Evolutionary conservation across 306 rosid genomes (phyloP).

Genomic region (Ammopiptanthus mongolicus): DNA sequence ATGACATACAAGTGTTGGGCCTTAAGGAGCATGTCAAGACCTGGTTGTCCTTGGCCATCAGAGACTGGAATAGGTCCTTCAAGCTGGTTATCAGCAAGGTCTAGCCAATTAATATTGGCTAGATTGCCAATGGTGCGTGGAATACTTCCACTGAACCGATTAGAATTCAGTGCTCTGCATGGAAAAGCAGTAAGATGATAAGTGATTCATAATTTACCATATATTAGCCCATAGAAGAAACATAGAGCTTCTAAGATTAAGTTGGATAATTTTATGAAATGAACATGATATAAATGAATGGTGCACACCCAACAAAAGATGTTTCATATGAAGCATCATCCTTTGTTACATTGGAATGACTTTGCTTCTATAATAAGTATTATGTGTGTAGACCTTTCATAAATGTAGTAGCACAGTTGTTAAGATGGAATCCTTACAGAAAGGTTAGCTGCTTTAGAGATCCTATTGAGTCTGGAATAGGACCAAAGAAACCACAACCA

Average conservation of each 20-base stretch:
- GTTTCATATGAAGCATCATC: not conserved
- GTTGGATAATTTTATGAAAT: not conserved
- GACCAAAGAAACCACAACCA: slow-evolving; percentile 61
- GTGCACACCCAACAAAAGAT: not conserved
- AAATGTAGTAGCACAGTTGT: not conserved
- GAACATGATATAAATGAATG: not conserved
- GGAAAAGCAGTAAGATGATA: not conserved
- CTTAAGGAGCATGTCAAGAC: slow-evolving; percentile 40
- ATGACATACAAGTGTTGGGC: slow-evolving; percentile 49
- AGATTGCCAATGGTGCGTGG: slow-evolving; percentile 44
- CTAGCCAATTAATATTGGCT: slow-evolving; percentile 43
- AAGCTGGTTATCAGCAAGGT: slow-evolving; percentile 42
- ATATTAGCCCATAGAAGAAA: slow-evolving; percentile 10
- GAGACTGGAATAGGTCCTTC: slow-evolving; percentile 48
- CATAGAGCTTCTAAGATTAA: not conserved
- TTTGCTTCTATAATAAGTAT: not conserved
- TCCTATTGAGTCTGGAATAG: slow-evolving; percentile 66
- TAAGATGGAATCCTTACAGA: slow-evolving; percentile 47
- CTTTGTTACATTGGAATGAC: not conserved
- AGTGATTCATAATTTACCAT: not conserved
- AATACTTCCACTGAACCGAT: slow-evolving; percentile 37
- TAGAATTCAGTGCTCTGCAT: slow-evolving; percentile 46
- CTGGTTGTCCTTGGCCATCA: slow-evolving; percentile 22
- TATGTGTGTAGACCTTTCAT: not conserved
- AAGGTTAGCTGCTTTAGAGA: slow-evolving; percentile 43